Conservation (phyloP, 1,284 basidiomycete genomes). For the Pseudozyma pruni region DNA sequence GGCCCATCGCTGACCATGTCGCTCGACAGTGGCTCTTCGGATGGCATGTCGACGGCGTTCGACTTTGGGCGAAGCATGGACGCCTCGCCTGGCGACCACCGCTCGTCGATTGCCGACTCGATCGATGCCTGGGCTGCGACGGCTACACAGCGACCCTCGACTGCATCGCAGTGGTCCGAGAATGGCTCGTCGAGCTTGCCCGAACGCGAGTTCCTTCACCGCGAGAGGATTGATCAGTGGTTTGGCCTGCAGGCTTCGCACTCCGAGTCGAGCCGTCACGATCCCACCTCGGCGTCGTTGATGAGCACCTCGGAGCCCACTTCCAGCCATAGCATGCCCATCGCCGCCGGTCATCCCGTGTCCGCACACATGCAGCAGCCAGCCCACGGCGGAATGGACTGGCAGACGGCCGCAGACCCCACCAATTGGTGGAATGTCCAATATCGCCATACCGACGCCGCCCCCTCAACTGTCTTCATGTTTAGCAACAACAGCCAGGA, state of each 20-base stretch:
- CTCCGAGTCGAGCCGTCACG: slow-evolving; percentile 8
- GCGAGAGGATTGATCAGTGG: slow-evolving; percentile 42
- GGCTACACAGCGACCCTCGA: slow-evolving; percentile 23
- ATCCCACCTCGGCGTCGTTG: slow-evolving; percentile 10
- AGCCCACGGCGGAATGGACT: slow-evolving; percentile 19
- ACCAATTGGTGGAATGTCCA: slow-evolving; percentile 43
- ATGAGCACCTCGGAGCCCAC: slow-evolving; percentile 31
- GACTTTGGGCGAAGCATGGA: slow-evolving; percentile 45
- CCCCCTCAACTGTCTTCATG: slow-evolving; percentile 26
- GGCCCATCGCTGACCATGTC: slow-evolving; percentile 48
- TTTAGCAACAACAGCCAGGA: slow-evolving; percentile 15
- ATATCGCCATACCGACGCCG: slow-evolving; percentile 30
- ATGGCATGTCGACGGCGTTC: slow-evolving; percentile 45
- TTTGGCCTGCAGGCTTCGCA: slow-evolving; percentile 34
- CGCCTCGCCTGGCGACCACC: slow-evolving; percentile 28
- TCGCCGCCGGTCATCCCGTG: background rate
- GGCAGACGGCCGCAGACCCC: slow-evolving; percentile 28
- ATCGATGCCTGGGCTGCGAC: slow-evolving; percentile 38
- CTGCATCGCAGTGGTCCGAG: slow-evolving; percentile 46
- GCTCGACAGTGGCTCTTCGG: slow-evolving; percentile 42
- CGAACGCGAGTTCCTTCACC: slow-evolving; percentile 33
- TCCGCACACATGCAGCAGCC: slow-evolving; percentile 10
- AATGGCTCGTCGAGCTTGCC: slow-evolving; percentile 29
- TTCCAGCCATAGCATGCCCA: slow-evolving; percentile 15
- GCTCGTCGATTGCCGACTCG: slow-evolving; percentile 40